These are phyloP conservation scores for Rhytidhysteron rufulum DNA, from an alignment of 2,329 filamentous ascomycete species.

Conservation along the genomic window DNA sequence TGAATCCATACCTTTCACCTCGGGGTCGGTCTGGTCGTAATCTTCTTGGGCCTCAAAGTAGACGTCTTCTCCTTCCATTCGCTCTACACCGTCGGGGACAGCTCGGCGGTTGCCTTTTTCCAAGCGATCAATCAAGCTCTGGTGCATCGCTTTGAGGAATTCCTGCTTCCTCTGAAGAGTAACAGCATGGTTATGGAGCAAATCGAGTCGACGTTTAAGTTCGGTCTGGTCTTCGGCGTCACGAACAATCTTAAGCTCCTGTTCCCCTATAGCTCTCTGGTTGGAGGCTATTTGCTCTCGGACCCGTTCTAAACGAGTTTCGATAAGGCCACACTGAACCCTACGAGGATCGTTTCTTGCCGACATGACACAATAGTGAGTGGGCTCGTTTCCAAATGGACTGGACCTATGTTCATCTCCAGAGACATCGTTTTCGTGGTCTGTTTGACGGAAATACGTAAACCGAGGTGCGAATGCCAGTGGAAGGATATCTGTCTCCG, in stretches of 20 bases:
- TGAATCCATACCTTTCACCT: constrained; percentile 55
- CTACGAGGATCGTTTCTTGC: constrained; percentile 67
- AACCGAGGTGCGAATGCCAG: constrained; percentile 90
- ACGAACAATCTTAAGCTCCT: constrained; percentile 60
- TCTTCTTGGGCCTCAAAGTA: constrained; percentile 52
- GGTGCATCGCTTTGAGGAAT: constrained; percentile 57
- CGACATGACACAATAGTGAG: constrained; percentile 94
- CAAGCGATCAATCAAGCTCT: constrained; percentile 54
- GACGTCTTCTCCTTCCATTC: constrained; percentile 34
- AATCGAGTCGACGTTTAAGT: constrained; percentile 53
- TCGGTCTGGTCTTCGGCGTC: constrained; percentile 53
- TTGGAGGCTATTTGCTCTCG: constrained; percentile 75
- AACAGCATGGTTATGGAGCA: constrained; percentile 54
- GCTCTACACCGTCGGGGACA: constrained; percentile 40
- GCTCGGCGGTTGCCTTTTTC: constrained; percentile 54
- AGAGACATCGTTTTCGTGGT: constrained; percentile 75
- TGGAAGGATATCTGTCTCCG: constrained; percentile 89
- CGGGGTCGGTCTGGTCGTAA: constrained; percentile 45
- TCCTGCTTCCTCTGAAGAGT: constrained; percentile 56
- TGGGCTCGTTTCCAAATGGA: constrained; percentile 87
- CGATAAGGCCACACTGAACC: constrained; percentile 83
- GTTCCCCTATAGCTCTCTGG: constrained; percentile 66
- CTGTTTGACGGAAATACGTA: constrained; percentile 95
- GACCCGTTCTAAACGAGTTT: constrained; percentile 73
- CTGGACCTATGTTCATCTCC: constrained; percentile 81